Conservation (phyloP, 2,329 filamentous ascomycete genomes). For the Penicillium brasilianum region DNA sequence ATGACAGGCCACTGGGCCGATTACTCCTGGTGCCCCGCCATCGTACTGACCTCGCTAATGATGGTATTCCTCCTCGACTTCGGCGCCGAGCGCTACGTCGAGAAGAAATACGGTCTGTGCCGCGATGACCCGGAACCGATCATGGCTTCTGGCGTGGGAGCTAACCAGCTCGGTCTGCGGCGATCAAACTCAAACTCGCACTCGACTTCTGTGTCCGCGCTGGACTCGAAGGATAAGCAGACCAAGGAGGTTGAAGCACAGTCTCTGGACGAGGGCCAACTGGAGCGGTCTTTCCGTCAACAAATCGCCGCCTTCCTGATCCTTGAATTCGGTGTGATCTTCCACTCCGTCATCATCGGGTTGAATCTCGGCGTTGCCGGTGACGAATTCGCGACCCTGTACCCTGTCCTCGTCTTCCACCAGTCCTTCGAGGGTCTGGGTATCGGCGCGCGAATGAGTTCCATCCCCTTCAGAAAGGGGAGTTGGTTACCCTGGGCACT, state of each 20-base stretch:
- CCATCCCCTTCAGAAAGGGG: constrained; percentile 57
- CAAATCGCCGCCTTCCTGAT: constrained; percentile 51
- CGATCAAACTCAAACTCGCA: constrained; percentile 7
- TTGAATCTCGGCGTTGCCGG: constrained; percentile 65
- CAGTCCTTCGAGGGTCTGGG: constrained; percentile 68
- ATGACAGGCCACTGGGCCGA: constrained; percentile 59
- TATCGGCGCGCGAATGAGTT: constrained; percentile 64
- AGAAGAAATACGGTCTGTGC: constrained; percentile 31
- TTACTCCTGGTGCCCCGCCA: constrained; percentile 60
- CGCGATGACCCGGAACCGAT: constrained; percentile 31
- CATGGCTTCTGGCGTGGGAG: constrained; percentile 20
- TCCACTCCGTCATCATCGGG: constrained; percentile 68
- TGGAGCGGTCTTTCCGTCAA: constrained; percentile 41
- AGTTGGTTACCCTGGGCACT: constrained; percentile 57
- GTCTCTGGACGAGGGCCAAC: constrained; percentile 8
- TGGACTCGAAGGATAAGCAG: constrained; percentile 15
- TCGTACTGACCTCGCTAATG: constrained; percentile 55
- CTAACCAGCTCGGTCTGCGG: background rate
- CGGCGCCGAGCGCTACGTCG: constrained; percentile 31
- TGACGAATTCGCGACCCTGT: constrained; percentile 62
- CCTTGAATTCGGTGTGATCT: constrained; percentile 66
- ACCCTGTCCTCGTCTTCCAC: constrained; percentile 67
- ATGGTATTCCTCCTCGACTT: constrained; percentile 50
- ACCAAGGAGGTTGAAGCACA: constrained; percentile 25
- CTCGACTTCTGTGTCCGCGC: background rate